Base-by-base conservation (phyloP, 441 rosid species). In the Euphorbia schlechtendalii region DNA sequence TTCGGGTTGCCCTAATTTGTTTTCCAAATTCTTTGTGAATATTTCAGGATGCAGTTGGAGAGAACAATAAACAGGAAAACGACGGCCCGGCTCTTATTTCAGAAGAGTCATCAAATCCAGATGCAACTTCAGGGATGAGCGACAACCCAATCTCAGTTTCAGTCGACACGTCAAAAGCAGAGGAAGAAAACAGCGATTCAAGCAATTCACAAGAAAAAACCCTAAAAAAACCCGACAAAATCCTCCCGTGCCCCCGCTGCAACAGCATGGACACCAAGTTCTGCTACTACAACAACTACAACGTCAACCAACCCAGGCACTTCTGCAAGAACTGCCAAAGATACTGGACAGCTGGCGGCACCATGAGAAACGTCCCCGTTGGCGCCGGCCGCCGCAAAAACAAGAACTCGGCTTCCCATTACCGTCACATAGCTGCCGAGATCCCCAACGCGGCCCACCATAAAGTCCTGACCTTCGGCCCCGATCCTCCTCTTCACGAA, bases 281-380 rank as follows among this genome's bases (percentile, higher is more conserved):
- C 66, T 86, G 91, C 72, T 86, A 86, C 72, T 86, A 80, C 71
- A 86, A 86, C 48, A 86, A 86, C 67, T 84, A 86, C 79, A 86
- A 86, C 22, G 89, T 84, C 36, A 82, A 84, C 72, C 92, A 86
- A 74, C 92, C 92, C 27, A 75, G 89, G 34, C 86, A 86, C 69
- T 86, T 84, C 72, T 86, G 92, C 73, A 86, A 82, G 83, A 86
- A 86, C 66, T 86, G 92, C 71, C 92, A 86, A 68, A 84, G 92
- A 70, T 89, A n/a, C n/a, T n/a, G n/a, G n/a, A n/a, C n/a, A n/a
- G n/a, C n/a, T n/a, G n/a, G n/a, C n/a, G n/a, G n/a, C 46, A 82
- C 89, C 1, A 86, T 86, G 87, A 78, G 92, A 69, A 86, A 84
- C 28, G 92, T 86, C 55, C 92, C 89, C 38, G 77, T 86, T n/a